Base-by-base conservation (phyloP, 768 basidiomycete species). In the Glaciozyma antarctica region DNA sequence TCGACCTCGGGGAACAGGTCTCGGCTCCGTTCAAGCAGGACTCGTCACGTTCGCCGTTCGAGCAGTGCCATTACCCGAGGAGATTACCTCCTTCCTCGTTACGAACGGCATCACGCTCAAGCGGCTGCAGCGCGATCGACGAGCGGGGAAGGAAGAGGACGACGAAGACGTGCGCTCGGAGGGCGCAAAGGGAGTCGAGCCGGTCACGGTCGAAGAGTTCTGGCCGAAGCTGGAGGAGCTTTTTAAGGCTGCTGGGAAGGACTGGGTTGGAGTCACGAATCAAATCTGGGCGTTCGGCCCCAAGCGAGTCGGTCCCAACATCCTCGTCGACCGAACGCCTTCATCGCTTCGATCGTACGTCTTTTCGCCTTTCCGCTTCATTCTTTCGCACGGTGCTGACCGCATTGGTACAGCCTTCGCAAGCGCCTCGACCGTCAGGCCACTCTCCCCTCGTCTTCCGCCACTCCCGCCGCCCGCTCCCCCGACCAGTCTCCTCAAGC, bases 221-320 rank as follows among this genome's bases (percentile, higher is more conserved):
- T 97, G 93, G 92, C 76, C 76, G 3, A 80, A 80, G 38, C 77
- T 97, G 22, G 79, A 81, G 49, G 80, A 81, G 34, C 81, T 85
- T 48, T 88, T 87, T 68, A 77, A 79, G 21, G 81, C 84, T 61
- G 84, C 81, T 5, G 88, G 88, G 5, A 78, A 79, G 1, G 91
- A 97, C 69, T 99, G 95, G 95, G 77, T 75, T 7, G 83, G 82
- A 49, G 74, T 90, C 16, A 79, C 78, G 0, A 86, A 90, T 59
- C 81, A 78, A 61, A 82, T 93, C 4, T 93, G 91, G 91, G 84
- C 88, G 24, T 92, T 97, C 77, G 95, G 95, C 0, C 94, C 94
- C 0, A 87, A 88, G 70, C 78, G 84, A 61, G 84, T 87, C 24
- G 94, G 94, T 0, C 85, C 87, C 15, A 95, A 93, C 75, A 74